Evolutionary conservation across 371 early-diverging fungal species (phyloP).

Genomic region (Thermomucor indicae-seudaticae): DNA sequence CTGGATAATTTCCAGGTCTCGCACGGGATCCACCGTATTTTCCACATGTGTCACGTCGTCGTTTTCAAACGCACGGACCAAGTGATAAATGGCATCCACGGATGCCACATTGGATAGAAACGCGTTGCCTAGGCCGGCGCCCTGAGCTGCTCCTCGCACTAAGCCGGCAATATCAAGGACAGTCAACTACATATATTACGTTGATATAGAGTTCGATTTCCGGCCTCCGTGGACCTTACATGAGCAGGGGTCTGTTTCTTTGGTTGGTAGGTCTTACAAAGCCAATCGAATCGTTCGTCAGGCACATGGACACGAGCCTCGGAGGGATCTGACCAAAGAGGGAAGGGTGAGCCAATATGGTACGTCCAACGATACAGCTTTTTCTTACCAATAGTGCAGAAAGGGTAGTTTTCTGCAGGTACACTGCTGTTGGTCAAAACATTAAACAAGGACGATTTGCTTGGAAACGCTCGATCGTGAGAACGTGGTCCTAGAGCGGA

Average conservation of each 20-base stretch:
- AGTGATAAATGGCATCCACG: conserved; percentile 93
- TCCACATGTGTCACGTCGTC: conserved; percentile 90
- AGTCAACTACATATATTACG: conserved; percentile 50
- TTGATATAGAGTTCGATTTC: neutral
- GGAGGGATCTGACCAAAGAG: conserved; percentile 59
- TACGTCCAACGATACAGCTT: neutral
- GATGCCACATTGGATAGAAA: conserved; percentile 90
- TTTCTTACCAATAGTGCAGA: conserved; percentile 65
- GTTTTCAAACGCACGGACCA: conserved; percentile 83
- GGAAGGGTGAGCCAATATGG: neutral
- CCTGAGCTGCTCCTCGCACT: conserved; percentile 82
- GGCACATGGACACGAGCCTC: conserved; percentile 82
- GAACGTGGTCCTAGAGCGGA: neutral
- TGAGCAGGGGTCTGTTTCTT: conserved; percentile 57
- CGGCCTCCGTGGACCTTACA: conserved; percentile 16
- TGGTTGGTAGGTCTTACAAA: conserved; percentile 68
- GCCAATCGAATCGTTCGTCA: conserved; percentile 76
- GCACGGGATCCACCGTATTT: conserved; percentile 80
- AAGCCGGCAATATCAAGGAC: conserved; percentile 96
- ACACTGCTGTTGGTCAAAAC: conserved; percentile 79
- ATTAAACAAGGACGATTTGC: conserved; percentile 92
- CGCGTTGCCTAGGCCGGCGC: conserved; percentile 87
- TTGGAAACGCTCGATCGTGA: conserved; percentile 14
- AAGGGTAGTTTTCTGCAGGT: conserved; percentile 78
- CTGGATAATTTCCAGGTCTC: conserved; percentile 88